Evolutionary conservation across 257 asterid genomes (phyloP).

Genomic region (Ballota nigra): DNA sequence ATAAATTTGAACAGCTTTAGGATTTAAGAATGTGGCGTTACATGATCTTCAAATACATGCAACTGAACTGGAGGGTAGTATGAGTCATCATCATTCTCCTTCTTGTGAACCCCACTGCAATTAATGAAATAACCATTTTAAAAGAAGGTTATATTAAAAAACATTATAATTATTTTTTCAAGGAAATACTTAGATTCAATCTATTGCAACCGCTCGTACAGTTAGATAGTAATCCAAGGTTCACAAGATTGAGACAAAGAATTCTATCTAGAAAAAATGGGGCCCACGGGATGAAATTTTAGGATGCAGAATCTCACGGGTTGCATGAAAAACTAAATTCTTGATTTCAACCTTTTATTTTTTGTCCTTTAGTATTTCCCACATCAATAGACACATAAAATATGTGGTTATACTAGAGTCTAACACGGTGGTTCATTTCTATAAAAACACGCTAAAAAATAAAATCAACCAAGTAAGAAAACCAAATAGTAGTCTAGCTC

Average conservation of each 20-base stretch:
- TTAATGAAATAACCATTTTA: not conserved
- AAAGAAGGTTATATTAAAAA: too few species aligned
- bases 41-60: conserved; percentile 41
- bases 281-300: not conserved
- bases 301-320: conserved; percentile 27
- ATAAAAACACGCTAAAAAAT: too few species aligned
- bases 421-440: not conserved
- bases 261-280: not conserved
- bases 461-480: too few species aligned
- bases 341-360: not conserved
- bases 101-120: conserved; percentile 35
- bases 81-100: conserved; percentile 17
- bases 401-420: not conserved
- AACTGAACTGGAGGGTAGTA: conserved; percentile 59
- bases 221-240: not conserved
- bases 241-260: not conserved
- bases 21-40: conserved; percentile 25
- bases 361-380: conserved; percentile 10
- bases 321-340: not conserved
- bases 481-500: too few species aligned
- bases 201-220: not conserved
- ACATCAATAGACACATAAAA: not conserved
- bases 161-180: too few species aligned
- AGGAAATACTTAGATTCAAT: not conserved
- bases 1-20: not conserved